phyloP scores from a whole-genome alignment of 73 alveolate species.

The Paramecium octaurelia region DNA sequence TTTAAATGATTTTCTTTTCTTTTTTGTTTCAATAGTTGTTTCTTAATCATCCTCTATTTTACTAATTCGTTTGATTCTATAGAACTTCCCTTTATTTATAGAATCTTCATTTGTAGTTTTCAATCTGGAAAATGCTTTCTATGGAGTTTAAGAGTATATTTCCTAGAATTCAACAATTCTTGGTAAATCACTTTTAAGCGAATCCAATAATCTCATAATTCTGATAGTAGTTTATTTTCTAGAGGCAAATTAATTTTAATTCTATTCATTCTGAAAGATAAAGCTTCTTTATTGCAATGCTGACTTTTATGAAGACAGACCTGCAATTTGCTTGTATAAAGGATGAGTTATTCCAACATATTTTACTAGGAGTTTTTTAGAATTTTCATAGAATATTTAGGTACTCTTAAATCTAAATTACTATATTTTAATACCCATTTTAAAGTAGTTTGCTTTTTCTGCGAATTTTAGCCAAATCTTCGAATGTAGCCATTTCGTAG shows the following conservation, averaged over 20 bases:
- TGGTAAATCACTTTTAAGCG: not conserved
- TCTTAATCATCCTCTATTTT: conserved; percentile 13
- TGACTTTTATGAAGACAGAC: not conserved
- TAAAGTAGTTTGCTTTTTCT: not conserved
- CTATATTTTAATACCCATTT: not conserved
- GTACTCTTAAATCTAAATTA: not conserved
- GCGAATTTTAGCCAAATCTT: not conserved
- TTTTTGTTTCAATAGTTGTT: not conserved
- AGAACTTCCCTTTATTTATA: not conserved
- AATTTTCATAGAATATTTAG: not conserved
- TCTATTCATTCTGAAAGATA: not conserved
- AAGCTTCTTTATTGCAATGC: not conserved
- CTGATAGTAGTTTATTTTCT: not conserved
- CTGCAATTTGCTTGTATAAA: not conserved
- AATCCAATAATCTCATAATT: not conserved
- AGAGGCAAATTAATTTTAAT: not conserved
- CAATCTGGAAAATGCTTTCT: not conserved
- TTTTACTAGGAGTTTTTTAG: not conserved
- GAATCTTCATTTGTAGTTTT: not conserved
- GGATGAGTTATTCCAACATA: conserved; percentile 1
- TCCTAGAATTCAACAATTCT: not conserved
- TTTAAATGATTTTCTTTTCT: not conserved
- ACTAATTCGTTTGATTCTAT: not conserved
- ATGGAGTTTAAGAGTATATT: not conserved
- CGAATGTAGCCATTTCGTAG: not conserved